Evolutionary conservation across 2,329 filamentous ascomycete genomes (phyloP).

Genomic region (Fusarium pseudonygamai): DNA sequence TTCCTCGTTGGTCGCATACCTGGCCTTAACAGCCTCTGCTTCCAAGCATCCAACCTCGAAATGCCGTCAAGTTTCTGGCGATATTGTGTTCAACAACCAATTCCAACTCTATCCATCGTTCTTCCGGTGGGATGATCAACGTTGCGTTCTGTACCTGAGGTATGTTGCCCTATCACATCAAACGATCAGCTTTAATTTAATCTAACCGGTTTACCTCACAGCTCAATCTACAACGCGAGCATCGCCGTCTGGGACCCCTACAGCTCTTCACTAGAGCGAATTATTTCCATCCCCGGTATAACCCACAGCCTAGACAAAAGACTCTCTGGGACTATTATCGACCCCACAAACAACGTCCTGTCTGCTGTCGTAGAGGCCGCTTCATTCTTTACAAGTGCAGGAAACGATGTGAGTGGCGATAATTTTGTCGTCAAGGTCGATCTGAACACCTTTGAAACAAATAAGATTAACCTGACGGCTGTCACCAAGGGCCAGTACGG

Average conservation of each 20-base stretch:
- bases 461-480: neutral
- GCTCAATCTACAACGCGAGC: neutral
- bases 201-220: neutral
- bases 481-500: neutral
- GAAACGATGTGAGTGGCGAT: neutral
- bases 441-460: neutral
- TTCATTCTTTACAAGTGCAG: neutral
- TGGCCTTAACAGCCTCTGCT: fast-evolving
- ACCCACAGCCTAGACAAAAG: neutral
- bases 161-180: fast-evolving
- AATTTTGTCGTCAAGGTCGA: neutral
- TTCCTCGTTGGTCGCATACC: fast-evolving
- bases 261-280: neutral
- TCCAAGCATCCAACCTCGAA: neutral
- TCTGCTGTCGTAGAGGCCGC: neutral
- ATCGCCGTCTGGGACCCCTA: neutral
- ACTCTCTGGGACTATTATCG: neutral
- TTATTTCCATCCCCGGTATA: neutral
- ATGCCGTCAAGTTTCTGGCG: neutral
- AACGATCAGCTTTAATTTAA: fast-evolving
- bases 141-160: neutral
- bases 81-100: neutral
- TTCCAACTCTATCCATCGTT: neutral
- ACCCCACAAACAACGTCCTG: neutral
- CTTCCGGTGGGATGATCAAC: neutral